Conservation (phyloP, 1,284 basidiomycete species). For the Pseudozyma flocculosa region DNA sequence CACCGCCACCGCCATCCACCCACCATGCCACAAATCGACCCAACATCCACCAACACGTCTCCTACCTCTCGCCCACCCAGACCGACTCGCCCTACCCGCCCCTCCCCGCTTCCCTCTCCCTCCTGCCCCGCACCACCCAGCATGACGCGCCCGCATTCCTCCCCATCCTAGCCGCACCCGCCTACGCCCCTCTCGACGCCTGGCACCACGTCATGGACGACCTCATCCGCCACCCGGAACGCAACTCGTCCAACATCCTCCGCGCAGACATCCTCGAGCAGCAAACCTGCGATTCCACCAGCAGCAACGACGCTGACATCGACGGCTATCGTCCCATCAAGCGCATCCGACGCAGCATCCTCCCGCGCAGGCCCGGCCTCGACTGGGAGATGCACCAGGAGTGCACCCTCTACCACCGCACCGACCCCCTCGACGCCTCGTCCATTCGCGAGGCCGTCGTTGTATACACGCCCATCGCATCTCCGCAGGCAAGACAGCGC, state of each 20-base stretch:
- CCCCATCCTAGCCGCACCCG: slow-evolving; percentile 24
- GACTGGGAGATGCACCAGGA: slow-evolving; percentile 36
- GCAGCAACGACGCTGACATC: too few relatives aligned
- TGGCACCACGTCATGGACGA: slow-evolving; percentile 43
- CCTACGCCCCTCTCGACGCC: slow-evolving; percentile 23
- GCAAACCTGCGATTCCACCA: slow-evolving; percentile 4
- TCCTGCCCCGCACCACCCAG: too few relatives aligned
- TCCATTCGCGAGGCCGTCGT: slow-evolving; percentile 18
- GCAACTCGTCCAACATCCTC: slow-evolving; percentile 47
- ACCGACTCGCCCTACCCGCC: too few relatives aligned
- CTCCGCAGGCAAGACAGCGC: neutral
- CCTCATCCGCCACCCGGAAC: slow-evolving; percentile 49
- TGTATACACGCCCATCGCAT: slow-evolving; percentile 29
- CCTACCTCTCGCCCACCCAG: too few relatives aligned
- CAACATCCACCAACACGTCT: too few relatives aligned
- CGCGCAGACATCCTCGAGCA: slow-evolving; percentile 44
- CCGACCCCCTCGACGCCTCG: too few relatives aligned
- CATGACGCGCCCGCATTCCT: neutral
- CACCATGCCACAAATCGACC: too few relatives aligned
- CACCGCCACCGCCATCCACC: too few relatives aligned
- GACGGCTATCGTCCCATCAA: too few relatives aligned
- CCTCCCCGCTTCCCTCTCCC: too few relatives aligned
- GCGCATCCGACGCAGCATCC: slow-evolving; percentile 1
- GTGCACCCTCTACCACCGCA: slow-evolving; percentile 21
- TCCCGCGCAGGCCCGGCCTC: slow-evolving; percentile 30